phyloP scores from a whole-genome alignment of 371 early-diverging fungal species.

The Syncephalastrum sp. region DNA sequence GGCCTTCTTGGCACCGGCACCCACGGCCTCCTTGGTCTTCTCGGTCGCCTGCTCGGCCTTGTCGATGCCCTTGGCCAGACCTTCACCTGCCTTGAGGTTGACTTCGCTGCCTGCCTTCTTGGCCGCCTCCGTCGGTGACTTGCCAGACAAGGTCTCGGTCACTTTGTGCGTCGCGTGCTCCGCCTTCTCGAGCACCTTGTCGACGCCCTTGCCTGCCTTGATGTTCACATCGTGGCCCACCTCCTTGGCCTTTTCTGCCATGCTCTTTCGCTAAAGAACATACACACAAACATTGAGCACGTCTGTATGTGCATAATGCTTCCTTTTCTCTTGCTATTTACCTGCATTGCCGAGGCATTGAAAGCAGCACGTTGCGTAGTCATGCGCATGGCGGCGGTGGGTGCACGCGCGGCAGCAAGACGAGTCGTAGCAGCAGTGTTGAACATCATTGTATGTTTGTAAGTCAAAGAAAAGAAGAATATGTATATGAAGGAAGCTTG shows the following conservation, averaged over 20 bases:
- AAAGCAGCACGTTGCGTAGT: slow-evolving; percentile 8
- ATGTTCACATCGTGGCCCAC: slow-evolving; percentile 4
- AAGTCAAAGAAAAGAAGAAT: too few relatives aligned
- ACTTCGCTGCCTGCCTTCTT: background rate
- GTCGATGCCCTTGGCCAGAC: background rate
- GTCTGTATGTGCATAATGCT: too few relatives aligned
- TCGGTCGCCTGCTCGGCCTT: slow-evolving; percentile 9
- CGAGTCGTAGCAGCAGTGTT: too few relatives aligned
- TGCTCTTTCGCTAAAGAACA: background rate
- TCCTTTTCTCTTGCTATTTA: slow-evolving; percentile 10
- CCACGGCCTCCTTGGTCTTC: slow-evolving; percentile 17
- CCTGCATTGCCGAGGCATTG: slow-evolving; percentile 7
- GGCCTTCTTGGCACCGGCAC: slow-evolving; percentile 12
- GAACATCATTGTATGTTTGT: too few relatives aligned
- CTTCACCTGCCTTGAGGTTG: slow-evolving; percentile 3
- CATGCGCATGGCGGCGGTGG: too few relatives aligned
- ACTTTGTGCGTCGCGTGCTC: slow-evolving; percentile 11
- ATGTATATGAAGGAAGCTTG: too few relatives aligned
- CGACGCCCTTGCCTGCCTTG: slow-evolving; percentile 7
- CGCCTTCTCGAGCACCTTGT: slow-evolving; percentile 12
- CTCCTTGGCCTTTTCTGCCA: slow-evolving; percentile 5
- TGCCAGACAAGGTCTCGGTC: slow-evolving; percentile 1
- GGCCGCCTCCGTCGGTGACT: slow-evolving; percentile 1
- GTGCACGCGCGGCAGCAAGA: too few relatives aligned
- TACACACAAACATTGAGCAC: background rate